Conservation (phyloP, 179 eudicot species). For the Corrigiola litoralis region DNA sequence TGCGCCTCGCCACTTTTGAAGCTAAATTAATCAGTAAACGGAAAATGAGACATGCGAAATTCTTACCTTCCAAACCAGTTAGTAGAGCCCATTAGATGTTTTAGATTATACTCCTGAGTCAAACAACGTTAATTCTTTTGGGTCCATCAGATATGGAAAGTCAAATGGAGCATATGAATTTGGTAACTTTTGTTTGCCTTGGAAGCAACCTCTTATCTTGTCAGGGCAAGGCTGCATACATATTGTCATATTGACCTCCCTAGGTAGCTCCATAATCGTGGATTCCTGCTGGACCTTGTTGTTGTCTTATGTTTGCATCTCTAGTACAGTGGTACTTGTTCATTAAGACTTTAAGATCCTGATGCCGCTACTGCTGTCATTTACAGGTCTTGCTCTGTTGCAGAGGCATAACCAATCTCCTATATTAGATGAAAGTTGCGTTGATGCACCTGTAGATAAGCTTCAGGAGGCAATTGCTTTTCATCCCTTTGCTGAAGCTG, state of each 20-base stretch:
- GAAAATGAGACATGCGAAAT: too few relatives aligned
- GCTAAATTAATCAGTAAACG: too few relatives aligned
- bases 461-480: constrained; percentile 48
- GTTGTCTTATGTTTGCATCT: background rate
- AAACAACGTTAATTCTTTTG: too few relatives aligned
- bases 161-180: too few relatives aligned
- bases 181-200: background rate
- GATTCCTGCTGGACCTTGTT: background rate
- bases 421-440: constrained; percentile 34
- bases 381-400: constrained; percentile 60
- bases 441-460: constrained; percentile 49
- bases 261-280: background rate
- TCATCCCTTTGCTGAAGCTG: constrained; percentile 82
- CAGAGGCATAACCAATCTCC: constrained; percentile 38
- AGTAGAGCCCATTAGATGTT: too few relatives aligned
- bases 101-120: too few relatives aligned
- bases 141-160: too few relatives aligned
- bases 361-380: background rate
- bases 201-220: background rate
- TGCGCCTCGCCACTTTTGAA: too few relatives aligned
- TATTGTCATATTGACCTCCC: background rate
- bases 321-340: background rate
- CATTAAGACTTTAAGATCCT: background rate
- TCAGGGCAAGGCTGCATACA: background rate
- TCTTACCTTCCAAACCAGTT: too few relatives aligned